These are phyloP conservation scores for Kwoniella mangroviensis DNA, from an alignment of 768 basidiomycete genomes.

Conservation along the genomic window DNA sequence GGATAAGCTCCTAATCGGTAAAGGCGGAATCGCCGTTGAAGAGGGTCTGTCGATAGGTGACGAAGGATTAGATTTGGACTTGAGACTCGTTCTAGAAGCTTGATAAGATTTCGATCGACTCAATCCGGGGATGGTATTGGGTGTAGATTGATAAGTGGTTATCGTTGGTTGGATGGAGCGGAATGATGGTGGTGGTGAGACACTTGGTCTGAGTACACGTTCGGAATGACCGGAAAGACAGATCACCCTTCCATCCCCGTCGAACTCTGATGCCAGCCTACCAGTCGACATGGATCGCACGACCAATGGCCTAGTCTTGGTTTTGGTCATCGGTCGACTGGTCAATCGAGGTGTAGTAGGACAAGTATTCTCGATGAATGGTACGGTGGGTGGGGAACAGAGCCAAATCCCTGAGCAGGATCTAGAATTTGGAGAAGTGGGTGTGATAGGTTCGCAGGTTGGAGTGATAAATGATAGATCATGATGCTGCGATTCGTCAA, in stretches of 20 bases:
- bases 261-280: conserved; percentile 25
- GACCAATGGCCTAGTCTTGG: conserved; percentile 18
- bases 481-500: conserved; percentile 8
- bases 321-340: conserved; percentile 1
- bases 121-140: background rate
- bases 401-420: conserved; percentile 17
- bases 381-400: conserved; percentile 11
- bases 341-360: background rate
- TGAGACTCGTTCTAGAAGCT: background rate
- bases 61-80: background rate
- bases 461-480: background rate
- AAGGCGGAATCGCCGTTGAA: background rate
- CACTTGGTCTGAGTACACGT: conserved; percentile 18
- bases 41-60: background rate
- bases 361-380: background rate
- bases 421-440: conserved; percentile 4
- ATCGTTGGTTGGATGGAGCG: background rate
- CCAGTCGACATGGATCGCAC: conserved; percentile 34
- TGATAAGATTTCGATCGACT: conserved; percentile 9
- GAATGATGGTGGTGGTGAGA: conserved; percentile 3
- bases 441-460: background rate
- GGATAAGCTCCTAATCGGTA: background rate
- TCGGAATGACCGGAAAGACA: conserved; percentile 34
- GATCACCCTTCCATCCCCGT: conserved; percentile 28
- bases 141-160: background rate